Base-by-base conservation (phyloP, 805 yeast genomes). In the Saccharomycopsis capsularis region DNA sequence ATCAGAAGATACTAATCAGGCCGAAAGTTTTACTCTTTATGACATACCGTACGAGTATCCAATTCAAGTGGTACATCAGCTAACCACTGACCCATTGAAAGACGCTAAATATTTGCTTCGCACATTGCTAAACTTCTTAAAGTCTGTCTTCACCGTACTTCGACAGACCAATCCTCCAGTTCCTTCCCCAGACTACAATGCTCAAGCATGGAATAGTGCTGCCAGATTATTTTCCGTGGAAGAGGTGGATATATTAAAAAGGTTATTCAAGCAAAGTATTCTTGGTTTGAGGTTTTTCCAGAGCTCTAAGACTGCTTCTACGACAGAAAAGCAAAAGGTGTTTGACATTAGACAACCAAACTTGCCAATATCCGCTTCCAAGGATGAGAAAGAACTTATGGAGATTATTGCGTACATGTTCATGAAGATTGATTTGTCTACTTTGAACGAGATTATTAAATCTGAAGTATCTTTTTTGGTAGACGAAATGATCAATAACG, bases 331-430 rank as follows among this genome's bases (percentile, higher is more conserved):
- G 62, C 59, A 39, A 60, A 61, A 56, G 50, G 44, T 19, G 43
- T 81, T 81, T 60, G 85, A 85, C 51, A 75, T 85, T 1, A 78
- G 84, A 15, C 91, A 89, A 6, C 91, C 95, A 3, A 83, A 83
- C 50, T 66, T 86, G 35, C 95, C 96, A 3, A 85, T 87, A 11
- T 79, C 90, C 1, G 85, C 95, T 0, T 81, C 95, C 1, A 89
- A 88, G 57, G 98, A 91, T 60, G 96, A 90, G 51, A 88, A 90
- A 57, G 99, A 93, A 58, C 69, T 90, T 50, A 89, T 93, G 96
- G 99, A 95, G 60, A 82, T 89, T 2, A 79, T 93, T 62, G 96
- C 96, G 0, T 84, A 95, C 1, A 86, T 93, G 58, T 93, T 88
- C 65, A 86, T 89, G 56, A 95, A 88, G 61, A 77, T 95, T 48